phyloP scores from a whole-genome alignment of 768 basidiomycete genomes.

The Exidia glandulosa region DNA sequence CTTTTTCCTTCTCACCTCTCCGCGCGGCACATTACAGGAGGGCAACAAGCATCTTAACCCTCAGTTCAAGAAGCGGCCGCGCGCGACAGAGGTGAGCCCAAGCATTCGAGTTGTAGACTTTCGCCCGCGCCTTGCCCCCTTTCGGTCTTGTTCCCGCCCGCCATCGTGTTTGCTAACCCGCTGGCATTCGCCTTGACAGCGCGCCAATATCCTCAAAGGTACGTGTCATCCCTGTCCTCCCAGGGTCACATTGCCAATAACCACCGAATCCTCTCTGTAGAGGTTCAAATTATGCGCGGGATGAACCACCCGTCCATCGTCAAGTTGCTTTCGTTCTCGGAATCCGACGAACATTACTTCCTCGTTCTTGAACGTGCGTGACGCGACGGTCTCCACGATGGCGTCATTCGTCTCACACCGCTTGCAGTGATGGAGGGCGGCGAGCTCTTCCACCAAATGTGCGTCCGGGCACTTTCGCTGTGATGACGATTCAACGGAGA shows the following conservation, averaged over 20 bases:
- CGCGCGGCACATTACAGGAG: slow-evolving; percentile 38
- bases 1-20: not conserved
- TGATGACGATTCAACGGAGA: not conserved
- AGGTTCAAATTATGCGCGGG: slow-evolving; percentile 99
- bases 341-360: slow-evolving; percentile 89
- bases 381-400: not conserved
- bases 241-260: not conserved
- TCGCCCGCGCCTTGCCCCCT: not conserved
- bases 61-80: slow-evolving; percentile 94
- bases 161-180: slow-evolving; percentile 9
- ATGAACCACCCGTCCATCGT: slow-evolving; percentile 87
- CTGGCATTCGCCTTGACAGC: slow-evolving; percentile 43
- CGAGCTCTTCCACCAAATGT: slow-evolving; percentile 94
- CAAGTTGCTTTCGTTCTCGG: slow-evolving; percentile 84
- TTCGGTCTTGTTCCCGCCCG: slow-evolving; percentile 7
- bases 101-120: not conserved
- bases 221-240: slow-evolving; percentile 4
- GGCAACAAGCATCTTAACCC: slow-evolving; percentile 89
- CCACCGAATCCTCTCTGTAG: slow-evolving; percentile 26
- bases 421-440: slow-evolving; percentile 87
- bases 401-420: slow-evolving; percentile 8
- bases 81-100: slow-evolving; percentile 86
- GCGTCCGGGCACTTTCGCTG: not conserved
- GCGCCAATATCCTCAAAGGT: slow-evolving; percentile 96
- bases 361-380: slow-evolving; percentile 79